phyloP scores from a whole-genome alignment of 305 asterid genomes.

The Fraxinus dipetala region DNA sequence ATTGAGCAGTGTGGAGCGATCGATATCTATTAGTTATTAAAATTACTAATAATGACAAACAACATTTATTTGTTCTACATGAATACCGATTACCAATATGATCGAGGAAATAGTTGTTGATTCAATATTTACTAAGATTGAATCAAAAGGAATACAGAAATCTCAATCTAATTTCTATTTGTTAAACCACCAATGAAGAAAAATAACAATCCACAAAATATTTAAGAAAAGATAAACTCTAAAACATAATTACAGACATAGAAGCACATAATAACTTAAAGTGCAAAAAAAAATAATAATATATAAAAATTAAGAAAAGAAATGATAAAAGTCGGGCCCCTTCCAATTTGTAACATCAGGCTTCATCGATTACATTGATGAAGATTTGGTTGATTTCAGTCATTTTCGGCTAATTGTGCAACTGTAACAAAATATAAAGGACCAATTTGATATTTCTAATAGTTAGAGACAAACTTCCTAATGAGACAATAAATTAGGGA shows the following conservation, averaged over 20 bases:
- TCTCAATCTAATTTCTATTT: too few species aligned
- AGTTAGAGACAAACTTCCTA: not conserved
- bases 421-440: not conserved
- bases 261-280: not conserved
- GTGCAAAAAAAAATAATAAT: not conserved
- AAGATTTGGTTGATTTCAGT: not conserved
- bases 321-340: not conserved
- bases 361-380: not conserved
- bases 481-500: not conserved
- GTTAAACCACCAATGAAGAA: too few species aligned
- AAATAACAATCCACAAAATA: too few species aligned
- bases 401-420: not conserved
- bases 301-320: too few species aligned
- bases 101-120: too few species aligned
- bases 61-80: too few species aligned
- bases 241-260: too few species aligned
- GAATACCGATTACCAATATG: not conserved
- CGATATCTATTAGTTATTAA: too few species aligned
- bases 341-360: not conserved
- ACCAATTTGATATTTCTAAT: not conserved
- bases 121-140: too few species aligned
- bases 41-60: not conserved
- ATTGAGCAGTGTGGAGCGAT: not conserved
- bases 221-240: too few species aligned
- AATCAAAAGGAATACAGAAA: too few species aligned